phyloP scores from a whole-genome alignment of 2,329 filamentous ascomycete species.

The Coniochaeta prunicola region DNA sequence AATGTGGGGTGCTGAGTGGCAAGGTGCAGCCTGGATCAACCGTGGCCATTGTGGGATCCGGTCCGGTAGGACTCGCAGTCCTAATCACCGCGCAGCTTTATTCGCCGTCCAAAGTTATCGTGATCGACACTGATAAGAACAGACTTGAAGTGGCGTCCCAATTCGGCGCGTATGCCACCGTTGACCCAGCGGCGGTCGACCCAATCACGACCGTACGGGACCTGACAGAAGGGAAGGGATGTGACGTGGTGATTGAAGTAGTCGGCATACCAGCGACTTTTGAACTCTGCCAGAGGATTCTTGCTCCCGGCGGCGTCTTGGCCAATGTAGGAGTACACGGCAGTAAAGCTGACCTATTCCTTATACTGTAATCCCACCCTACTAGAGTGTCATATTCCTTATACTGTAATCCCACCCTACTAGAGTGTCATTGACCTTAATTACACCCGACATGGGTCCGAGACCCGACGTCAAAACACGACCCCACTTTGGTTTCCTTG shows the following conservation, averaged over 20 bases:
- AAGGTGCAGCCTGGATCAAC: slow-evolving; percentile 42
- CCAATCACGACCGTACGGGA: slow-evolving; percentile 28
- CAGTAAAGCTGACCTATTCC: slow-evolving; percentile 39
- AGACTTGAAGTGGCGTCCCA: slow-evolving; percentile 37
- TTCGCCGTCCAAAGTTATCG: slow-evolving; percentile 41
- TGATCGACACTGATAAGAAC: slow-evolving; percentile 41
- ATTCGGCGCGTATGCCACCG: slow-evolving; percentile 38
- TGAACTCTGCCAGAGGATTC: slow-evolving; percentile 42
- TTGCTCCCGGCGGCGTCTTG: slow-evolving; percentile 44
- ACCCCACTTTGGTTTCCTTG: too few species aligned
- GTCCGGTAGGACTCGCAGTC: slow-evolving; percentile 47
- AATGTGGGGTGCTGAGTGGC: slow-evolving; percentile 44
- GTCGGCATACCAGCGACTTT: slow-evolving; percentile 48
- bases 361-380: too few species aligned
- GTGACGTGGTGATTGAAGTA: slow-evolving; percentile 51
- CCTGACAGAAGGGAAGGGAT: slow-evolving; percentile 43
- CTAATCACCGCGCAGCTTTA: slow-evolving; percentile 49
- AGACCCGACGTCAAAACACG: too few species aligned
- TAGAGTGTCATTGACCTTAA: too few species aligned
- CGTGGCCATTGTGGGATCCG: slow-evolving; percentile 47
- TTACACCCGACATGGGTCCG: too few species aligned
- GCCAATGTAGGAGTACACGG: slow-evolving; percentile 55
- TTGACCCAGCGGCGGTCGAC: slow-evolving; percentile 29
- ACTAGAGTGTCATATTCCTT: too few species aligned
- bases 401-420: too few species aligned